These are phyloP conservation scores for Mortierella sp. DNA, from an alignment of 371 early-diverging fungal species.

Conservation along the genomic window DNA sequence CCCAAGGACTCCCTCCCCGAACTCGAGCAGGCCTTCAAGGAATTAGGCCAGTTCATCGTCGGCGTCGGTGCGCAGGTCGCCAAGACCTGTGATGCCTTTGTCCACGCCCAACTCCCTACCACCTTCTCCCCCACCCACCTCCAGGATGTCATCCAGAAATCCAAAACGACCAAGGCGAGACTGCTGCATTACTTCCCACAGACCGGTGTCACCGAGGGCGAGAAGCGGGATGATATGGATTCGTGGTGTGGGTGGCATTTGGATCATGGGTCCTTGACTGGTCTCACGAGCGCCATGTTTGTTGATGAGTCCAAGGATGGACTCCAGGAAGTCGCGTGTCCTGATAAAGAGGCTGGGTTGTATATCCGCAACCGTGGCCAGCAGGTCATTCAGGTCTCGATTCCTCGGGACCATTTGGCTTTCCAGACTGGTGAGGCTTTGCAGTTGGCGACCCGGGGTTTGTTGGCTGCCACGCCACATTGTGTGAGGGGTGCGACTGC, in stretches of 20 bases:
- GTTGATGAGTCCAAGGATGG: constrained; percentile 57
- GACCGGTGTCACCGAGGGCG: constrained; percentile 32
- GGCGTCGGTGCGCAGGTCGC: constrained; percentile 67
- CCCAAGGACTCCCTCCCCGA: constrained; percentile 60
- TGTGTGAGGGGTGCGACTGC: constrained; percentile 66
- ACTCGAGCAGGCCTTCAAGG: constrained; percentile 59
- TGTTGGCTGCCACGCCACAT: constrained; percentile 74
- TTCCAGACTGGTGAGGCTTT: constrained; percentile 80
- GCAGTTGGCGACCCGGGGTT: constrained; percentile 60
- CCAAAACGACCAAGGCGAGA: constrained; percentile 68
- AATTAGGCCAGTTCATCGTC: constrained; percentile 66
- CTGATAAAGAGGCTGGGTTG: constrained; percentile 64
- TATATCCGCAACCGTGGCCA: constrained; percentile 67
- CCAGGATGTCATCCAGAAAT: constrained; percentile 57
- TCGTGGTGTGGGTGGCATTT: constrained; percentile 78
- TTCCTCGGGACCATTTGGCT: constrained; percentile 70
- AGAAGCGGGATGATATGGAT: constrained; percentile 55
- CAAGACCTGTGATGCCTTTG: constrained; percentile 66
- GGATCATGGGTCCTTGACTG: constrained; percentile 67
- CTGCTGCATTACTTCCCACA: constrained; percentile 75
- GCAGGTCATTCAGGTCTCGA: constrained; percentile 61
- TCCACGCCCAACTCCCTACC: constrained; percentile 39
- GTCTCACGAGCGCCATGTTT: constrained; percentile 71
- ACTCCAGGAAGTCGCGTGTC: constrained; percentile 47
- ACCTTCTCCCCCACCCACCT: constrained; percentile 57